Percentiles rank a stretch among this genome's conserved stretches.
Conservation (phyloP, 108 stramenopile genomes). For the Cyclostephanos invisitatus region DNA sequence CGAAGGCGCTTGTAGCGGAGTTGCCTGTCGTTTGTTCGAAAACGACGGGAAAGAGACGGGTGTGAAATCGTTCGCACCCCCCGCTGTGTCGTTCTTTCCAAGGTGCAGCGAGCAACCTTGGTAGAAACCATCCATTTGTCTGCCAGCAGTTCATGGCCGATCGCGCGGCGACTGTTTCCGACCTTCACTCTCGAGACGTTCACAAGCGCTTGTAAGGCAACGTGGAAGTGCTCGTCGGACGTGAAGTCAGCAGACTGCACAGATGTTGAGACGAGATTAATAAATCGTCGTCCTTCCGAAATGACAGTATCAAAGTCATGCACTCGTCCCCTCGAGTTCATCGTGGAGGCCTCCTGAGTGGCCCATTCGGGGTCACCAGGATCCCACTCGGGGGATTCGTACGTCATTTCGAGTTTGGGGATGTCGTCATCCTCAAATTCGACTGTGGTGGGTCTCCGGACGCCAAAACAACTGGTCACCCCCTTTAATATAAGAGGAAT, state of each 20-base stretch:
- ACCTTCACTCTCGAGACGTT: background rate
- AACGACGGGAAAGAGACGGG: background rate
- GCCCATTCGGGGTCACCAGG: constrained; percentile 8
- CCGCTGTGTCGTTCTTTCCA: constrained; percentile 31
- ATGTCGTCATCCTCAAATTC: constrained; percentile 11
- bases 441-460: constrained; percentile 9
- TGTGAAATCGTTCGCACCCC: constrained; percentile 8
- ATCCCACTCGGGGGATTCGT: constrained; percentile 27
- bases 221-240: background rate
- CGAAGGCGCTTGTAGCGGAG: background rate
- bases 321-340: background rate
- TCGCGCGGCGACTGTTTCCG: background rate
- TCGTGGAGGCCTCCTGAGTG: constrained; percentile 1
- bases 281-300: background rate
- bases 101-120: constrained; percentile 22
- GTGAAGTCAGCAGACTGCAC: background rate
- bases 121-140: constrained; percentile 24
- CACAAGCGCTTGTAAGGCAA: background rate
- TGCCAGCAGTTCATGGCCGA: background rate
- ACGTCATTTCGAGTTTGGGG: constrained; percentile 18
- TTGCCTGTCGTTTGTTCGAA: constrained; percentile 16
- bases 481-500: constrained; percentile 13
- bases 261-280: constrained; percentile 5
- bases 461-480: constrained; percentile 14
- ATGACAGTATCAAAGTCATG: background rate